phyloP scores from a whole-genome alignment of 768 basidiomycete genomes.

The Basidioascus undulatus region DNA sequence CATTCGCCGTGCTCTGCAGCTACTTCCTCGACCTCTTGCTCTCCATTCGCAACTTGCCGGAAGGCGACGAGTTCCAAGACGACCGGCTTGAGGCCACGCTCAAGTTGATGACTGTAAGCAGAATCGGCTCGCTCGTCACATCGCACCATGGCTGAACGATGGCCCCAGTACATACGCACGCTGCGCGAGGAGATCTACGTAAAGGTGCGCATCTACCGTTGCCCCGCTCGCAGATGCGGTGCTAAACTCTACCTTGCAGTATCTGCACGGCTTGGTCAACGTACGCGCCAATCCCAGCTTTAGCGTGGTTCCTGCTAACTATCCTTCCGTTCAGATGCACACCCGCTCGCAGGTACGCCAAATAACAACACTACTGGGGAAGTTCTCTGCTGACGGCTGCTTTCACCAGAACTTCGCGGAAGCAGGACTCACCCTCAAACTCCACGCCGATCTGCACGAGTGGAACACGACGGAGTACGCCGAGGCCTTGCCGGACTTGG shows the following conservation, averaged over 20 bases:
- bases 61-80: slow-evolving; percentile 68
- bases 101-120: slow-evolving; percentile 12
- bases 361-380: no score
- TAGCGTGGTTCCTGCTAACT: no score
- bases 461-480: slow-evolving; percentile 69
- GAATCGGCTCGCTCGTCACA: no score
- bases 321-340: slow-evolving; percentile 35
- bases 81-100: slow-evolving; percentile 84
- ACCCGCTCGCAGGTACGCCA: no score
- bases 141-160: no score
- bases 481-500: slow-evolving; percentile 68
- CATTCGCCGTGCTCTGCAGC: no score
- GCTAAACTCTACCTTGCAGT: no score
- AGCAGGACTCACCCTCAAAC: slow-evolving; percentile 73
- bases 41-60: slow-evolving; percentile 65
- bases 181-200: slow-evolving; percentile 79
- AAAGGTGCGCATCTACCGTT: no score
- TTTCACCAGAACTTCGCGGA: slow-evolving; percentile 85
- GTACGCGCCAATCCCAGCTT: no score
- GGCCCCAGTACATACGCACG: no score
- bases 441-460: slow-evolving; percentile 78
- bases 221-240: no score
- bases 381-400: no score
- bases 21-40: slow-evolving; percentile 75
- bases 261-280: slow-evolving; percentile 80